A percentile compares a stretch with the other conserved stretches of the same genome.
Conservation (phyloP, 1,139 yeast species). For the Diutina mesorugosa region DNA sequence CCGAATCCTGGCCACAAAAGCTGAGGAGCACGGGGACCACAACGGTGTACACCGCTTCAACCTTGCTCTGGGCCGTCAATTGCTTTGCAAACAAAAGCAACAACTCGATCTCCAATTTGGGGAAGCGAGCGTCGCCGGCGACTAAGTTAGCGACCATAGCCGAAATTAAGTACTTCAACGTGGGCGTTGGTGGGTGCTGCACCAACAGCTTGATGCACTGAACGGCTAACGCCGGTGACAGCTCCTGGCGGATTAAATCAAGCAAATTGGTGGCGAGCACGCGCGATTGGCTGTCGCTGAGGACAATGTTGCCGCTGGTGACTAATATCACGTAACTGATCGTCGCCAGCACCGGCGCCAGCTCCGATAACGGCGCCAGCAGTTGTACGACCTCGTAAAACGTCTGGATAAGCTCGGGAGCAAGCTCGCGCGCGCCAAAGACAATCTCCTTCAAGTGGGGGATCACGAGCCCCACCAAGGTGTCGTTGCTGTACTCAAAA, state of each 20-base stretch:
- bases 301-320: slow-evolving; percentile 35
- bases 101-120: slow-evolving; percentile 39
- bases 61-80: slow-evolving; percentile 11
- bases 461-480: slow-evolving; percentile 36
- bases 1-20: slow-evolving; percentile 18
- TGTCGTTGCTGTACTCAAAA: slow-evolving; percentile 34
- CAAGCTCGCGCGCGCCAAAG: slow-evolving; percentile 15
- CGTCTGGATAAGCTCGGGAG: slow-evolving; percentile 16
- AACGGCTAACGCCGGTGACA: slow-evolving; percentile 31
- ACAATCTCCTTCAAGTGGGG: slow-evolving; percentile 46
- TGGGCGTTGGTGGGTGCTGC: slow-evolving; percentile 12
- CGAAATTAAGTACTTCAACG: slow-evolving; percentile 21
- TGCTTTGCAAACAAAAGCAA: slow-evolving; percentile 33
- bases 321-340: slow-evolving; percentile 48
- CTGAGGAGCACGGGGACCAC: slow-evolving; percentile 36
- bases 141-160: slow-evolving; percentile 14
- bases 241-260: slow-evolving; percentile 15
- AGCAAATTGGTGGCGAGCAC: slow-evolving; percentile 21
- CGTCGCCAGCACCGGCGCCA: slow-evolving; percentile 26
- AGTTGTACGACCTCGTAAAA: slow-evolving; percentile 18
- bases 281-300: slow-evolving; percentile 22
- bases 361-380: not conserved
- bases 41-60: slow-evolving; percentile 24
- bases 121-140: slow-evolving; percentile 5
- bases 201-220: slow-evolving; percentile 50